Percentiles rank a stretch among this genome's conserved stretches.
These are phyloP conservation scores for Fusarium tanahbumbuense DNA, from an alignment of 2,329 filamentous ascomycete species.

Conservation along the genomic window DNA sequence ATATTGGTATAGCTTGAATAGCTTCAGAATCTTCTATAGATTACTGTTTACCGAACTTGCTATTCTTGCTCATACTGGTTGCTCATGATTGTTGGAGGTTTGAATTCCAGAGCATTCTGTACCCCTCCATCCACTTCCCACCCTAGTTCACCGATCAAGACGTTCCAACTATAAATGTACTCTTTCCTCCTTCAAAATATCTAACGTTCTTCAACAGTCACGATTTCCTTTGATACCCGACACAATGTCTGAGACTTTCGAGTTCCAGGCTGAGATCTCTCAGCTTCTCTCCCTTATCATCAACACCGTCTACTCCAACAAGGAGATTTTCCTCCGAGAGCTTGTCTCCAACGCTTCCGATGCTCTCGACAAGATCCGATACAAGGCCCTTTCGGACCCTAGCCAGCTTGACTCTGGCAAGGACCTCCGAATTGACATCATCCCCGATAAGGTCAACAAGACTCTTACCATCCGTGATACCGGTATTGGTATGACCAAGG, in stretches of 20 bases:
- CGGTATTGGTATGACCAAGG: conserved; percentile 99
- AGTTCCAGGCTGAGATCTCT: conserved; percentile 99
- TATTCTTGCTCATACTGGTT: neutral
- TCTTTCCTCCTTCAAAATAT: neutral
- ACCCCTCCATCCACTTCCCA: conserved; percentile 35
- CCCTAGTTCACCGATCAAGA: conserved; percentile 14
- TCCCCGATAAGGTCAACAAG: conserved; percentile 97
- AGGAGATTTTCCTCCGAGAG: conserved; percentile 99
- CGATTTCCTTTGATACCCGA: conserved; percentile 56
- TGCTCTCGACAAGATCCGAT: conserved; percentile 99
- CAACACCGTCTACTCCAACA: conserved; percentile 99
- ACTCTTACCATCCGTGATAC: conserved; percentile 97
- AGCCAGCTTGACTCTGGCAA: conserved; percentile 97
- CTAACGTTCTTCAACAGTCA: conserved; percentile 44
- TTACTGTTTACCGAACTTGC: neutral
- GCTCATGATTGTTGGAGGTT: conserved; percentile 1
- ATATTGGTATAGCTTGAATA: neutral
- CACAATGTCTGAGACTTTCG: conserved; percentile 96
- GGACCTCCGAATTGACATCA: conserved; percentile 99
- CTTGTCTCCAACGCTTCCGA: conserved; percentile 98
- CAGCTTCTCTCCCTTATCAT: conserved; percentile 99
- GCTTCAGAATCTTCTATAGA: neutral
- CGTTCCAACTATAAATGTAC: conserved; percentile 7
- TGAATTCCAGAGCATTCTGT: conserved; percentile 29
- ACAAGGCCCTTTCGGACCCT: conserved; percentile 96